Evolutionary conservation across 73 alveolate species (phyloP).

Genomic region (Tetrahymena borealis): DNA sequence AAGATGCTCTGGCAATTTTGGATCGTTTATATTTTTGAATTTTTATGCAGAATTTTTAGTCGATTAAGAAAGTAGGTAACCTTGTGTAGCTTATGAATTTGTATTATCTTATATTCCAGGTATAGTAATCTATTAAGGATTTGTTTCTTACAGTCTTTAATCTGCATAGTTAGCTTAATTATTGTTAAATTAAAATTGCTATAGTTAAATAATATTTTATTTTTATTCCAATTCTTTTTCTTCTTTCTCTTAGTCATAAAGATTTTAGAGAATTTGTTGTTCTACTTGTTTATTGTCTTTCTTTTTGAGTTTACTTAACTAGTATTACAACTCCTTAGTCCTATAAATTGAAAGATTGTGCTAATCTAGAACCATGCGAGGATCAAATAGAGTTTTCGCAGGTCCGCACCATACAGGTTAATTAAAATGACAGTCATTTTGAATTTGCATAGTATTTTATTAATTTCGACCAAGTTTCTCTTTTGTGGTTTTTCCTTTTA

Average conservation of each 20-base stretch:
- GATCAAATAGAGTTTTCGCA: conserved; percentile 14
- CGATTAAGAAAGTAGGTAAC: too few relatives aligned
- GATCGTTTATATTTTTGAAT: too few relatives aligned
- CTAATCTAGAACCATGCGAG: background rate
- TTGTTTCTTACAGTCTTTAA: too few relatives aligned
- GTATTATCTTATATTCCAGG: too few relatives aligned
- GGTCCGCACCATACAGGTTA: conserved; percentile 27
- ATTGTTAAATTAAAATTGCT: background rate
- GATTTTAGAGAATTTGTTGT: background rate
- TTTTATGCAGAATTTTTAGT: too few relatives aligned
- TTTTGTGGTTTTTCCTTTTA: conserved; percentile 36
- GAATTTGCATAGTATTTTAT: background rate
- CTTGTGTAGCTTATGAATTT: too few relatives aligned
- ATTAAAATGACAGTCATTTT: background rate
- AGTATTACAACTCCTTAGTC: background rate
- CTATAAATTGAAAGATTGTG: background rate
- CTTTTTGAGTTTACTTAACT: background rate
- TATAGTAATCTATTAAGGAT: too few relatives aligned
- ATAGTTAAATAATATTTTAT: too few relatives aligned
- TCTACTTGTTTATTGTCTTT: background rate
- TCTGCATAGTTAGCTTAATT: background rate
- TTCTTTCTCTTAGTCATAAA: background rate
- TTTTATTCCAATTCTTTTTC: background rate
- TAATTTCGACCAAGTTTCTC: conserved; percentile 3
- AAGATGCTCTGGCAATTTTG: too few relatives aligned